Percentiles rank a stretch among this genome's conserved stretches.
phyloP scores from a whole-genome alignment of 2,329 filamentous ascomycete species.

The Talaromyces sp. region DNA sequence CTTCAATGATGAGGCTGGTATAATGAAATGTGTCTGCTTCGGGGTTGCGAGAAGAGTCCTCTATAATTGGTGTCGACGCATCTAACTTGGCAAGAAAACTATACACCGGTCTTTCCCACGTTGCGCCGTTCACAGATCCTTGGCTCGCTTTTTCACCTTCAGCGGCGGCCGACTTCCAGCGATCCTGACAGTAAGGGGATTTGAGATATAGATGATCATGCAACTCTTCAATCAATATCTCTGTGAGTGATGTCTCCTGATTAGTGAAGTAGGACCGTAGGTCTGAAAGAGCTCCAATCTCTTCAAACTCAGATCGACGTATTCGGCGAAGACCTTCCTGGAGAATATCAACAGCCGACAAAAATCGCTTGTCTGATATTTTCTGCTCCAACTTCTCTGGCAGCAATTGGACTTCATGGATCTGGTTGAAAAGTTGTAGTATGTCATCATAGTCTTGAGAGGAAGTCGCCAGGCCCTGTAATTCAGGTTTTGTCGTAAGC shows the following conservation, averaged over 20 bases:
- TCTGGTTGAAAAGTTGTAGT: conserved; percentile 72
- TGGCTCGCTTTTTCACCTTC: conserved; percentile 29
- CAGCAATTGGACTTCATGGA: conserved; percentile 82
- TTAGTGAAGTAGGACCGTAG: conserved; percentile 83
- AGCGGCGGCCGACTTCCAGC: conserved; percentile 71
- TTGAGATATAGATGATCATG: conserved; percentile 97
- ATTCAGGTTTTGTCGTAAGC: conserved; percentile 78
- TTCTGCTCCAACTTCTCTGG: conserved; percentile 89
- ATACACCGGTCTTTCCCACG: conserved; percentile 53
- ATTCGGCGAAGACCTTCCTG: conserved; percentile 81
- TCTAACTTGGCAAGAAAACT: conserved; percentile 55
- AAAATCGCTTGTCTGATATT: conserved; percentile 92
- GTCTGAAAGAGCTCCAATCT: conserved; percentile 82
- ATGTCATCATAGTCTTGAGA: conserved; percentile 90
- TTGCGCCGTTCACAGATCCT: conserved; percentile 28
- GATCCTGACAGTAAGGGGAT: conserved; percentile 92
- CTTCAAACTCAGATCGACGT: conserved; percentile 80
- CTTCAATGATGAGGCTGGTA: conserved; percentile 78
- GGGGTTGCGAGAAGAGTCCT: conserved; percentile 88
- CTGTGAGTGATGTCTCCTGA: conserved; percentile 85
- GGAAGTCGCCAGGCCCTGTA: conserved; percentile 80
- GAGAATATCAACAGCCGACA: conserved; percentile 86
- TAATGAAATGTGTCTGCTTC: conserved; percentile 96
- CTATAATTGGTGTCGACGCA: conserved; percentile 56
- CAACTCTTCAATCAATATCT: conserved; percentile 93